Percentiles rank a stretch among this genome's conserved stretches.
Evolutionary conservation across 331 rosid genomes (phyloP).

Genomic region (Phaseolus coccineus): DNA sequence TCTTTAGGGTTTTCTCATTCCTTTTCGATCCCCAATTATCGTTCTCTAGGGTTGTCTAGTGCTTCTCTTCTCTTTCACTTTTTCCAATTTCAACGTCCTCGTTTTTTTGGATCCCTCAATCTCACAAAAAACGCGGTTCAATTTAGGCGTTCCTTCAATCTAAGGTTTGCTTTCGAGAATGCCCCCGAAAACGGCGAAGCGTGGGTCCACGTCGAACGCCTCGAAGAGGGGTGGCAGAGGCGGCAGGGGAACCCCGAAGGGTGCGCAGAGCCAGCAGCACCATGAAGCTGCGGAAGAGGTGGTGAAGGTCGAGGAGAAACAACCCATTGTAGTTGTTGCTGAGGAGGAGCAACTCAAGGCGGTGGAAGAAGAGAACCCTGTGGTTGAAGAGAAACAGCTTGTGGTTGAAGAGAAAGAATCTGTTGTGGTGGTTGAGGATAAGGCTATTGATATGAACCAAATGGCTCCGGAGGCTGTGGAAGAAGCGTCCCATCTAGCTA

Average conservation of each 20-base stretch:
- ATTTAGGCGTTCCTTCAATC: neutral
- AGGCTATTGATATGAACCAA: conserved; percentile 51
- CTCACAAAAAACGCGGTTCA: neutral
- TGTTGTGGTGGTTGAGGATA: conserved; percentile 38
- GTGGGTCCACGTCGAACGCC: conserved; percentile 18
- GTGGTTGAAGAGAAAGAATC: conserved; percentile 41
- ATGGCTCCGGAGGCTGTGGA: conserved; percentile 50
- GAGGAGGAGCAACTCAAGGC: conserved; percentile 54
- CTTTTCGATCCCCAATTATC: neutral
- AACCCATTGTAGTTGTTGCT: conserved; percentile 33
- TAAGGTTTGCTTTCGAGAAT: conserved; percentile 44
- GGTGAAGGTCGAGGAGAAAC: conserved; percentile 54
- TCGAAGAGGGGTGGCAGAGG: conserved; percentile 65
- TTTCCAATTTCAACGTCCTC: neutral
- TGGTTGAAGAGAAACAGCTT: conserved; percentile 52
- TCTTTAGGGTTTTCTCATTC: too few species aligned
- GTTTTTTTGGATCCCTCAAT: neutral
- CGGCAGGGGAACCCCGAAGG: conserved; percentile 65
- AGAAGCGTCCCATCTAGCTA: conserved; percentile 40
- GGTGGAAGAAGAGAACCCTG: conserved; percentile 44
- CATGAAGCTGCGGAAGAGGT: conserved; percentile 55
- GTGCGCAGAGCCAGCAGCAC: conserved; percentile 54
- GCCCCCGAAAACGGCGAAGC: conserved; percentile 76
- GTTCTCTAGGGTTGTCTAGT: neutral
- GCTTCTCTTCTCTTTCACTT: neutral